These are phyloP conservation scores for Combretum micranthum DNA, from an alignment of 345 rosid genomes.

Conservation along the genomic window DNA sequence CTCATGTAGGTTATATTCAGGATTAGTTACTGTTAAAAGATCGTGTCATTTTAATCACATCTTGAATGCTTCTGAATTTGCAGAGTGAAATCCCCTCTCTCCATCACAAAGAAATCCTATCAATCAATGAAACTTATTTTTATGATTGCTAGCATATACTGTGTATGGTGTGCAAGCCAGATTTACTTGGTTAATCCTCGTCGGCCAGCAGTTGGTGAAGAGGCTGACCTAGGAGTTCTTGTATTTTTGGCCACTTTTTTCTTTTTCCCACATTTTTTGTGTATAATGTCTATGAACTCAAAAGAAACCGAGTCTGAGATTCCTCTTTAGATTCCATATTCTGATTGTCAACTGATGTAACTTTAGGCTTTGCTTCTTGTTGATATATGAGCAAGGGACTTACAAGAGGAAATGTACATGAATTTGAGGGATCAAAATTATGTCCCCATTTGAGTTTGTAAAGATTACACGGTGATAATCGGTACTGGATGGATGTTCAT, in stretches of 20 bases:
- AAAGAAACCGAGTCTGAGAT: conserved; percentile 21
- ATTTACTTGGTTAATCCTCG: conserved; percentile 50
- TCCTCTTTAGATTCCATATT: conserved; percentile 16
- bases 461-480: too few species aligned
- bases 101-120: conserved; percentile 20
- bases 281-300: conserved; percentile 38
- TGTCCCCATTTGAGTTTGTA: too few species aligned
- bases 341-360: neutral
- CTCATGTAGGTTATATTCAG: too few species aligned
- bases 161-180: conserved; percentile 62
- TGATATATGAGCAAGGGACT: too few species aligned
- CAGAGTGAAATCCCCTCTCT: conserved; percentile 31
- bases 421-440: too few species aligned
- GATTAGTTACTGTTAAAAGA: neutral
- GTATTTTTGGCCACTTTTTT: conserved; percentile 39
- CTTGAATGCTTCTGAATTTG: conserved; percentile 4
- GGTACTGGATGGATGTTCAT: too few species aligned
- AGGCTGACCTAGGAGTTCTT: conserved; percentile 67
- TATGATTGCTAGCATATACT: conserved; percentile 35
- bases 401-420: too few species aligned
- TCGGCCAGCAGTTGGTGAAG: conserved; percentile 64
- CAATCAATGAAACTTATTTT: conserved; percentile 31
- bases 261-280: conserved; percentile 46
- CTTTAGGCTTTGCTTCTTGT: too few species aligned
- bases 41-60: neutral